Percentiles rank a stretch among this genome's conserved stretches.
Evolutionary conservation across 768 basidiomycete genomes (phyloP).

Genomic region (Leccinum boreale): DNA sequence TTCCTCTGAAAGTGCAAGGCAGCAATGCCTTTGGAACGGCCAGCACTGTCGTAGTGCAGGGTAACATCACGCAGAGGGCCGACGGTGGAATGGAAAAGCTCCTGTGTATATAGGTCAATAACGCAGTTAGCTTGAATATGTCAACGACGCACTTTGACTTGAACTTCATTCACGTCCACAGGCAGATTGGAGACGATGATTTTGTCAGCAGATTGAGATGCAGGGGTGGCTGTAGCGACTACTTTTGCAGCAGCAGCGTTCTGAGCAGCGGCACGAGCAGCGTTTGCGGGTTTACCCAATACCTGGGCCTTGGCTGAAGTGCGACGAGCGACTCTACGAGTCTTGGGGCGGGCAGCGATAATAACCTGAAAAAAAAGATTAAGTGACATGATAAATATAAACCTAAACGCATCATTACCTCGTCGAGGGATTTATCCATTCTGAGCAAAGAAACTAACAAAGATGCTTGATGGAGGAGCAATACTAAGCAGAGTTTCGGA

Average conservation of each 20-base stretch:
- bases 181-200: slow-evolving; percentile 97
- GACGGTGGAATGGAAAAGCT: slow-evolving; percentile 88
- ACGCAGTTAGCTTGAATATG: neutral
- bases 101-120: slow-evolving; percentile 44
- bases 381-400: neutral
- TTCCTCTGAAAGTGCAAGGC: slow-evolving; percentile 80
- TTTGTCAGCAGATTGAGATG: slow-evolving; percentile 62
- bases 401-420: slow-evolving; percentile 43
- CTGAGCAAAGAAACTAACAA: neutral
- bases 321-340: slow-evolving; percentile 40
- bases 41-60: slow-evolving; percentile 79
- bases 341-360: slow-evolving; percentile 58
- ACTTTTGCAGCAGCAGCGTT: slow-evolving; percentile 40
- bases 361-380: slow-evolving; percentile 56
- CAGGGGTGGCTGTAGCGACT: slow-evolving; percentile 38
- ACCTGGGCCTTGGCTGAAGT: slow-evolving; percentile 53
- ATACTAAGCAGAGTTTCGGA: too few relatives aligned
- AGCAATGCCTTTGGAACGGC: slow-evolving; percentile 89
- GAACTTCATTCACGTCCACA: slow-evolving; percentile 85
- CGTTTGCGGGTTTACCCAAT: slow-evolving; percentile 53
- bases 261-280: slow-evolving; percentile 52
- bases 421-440: slow-evolving; percentile 86
- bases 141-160: slow-evolving; percentile 69
- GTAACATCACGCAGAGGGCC: slow-evolving; percentile 83
- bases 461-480: too few relatives aligned